A percentile compares a stretch with the other conserved stretches of the same genome.
These are phyloP conservation scores for Saposhnikovia divaricata DNA, from an alignment of 129 eudicot genomes.

Conservation along the genomic window DNA sequence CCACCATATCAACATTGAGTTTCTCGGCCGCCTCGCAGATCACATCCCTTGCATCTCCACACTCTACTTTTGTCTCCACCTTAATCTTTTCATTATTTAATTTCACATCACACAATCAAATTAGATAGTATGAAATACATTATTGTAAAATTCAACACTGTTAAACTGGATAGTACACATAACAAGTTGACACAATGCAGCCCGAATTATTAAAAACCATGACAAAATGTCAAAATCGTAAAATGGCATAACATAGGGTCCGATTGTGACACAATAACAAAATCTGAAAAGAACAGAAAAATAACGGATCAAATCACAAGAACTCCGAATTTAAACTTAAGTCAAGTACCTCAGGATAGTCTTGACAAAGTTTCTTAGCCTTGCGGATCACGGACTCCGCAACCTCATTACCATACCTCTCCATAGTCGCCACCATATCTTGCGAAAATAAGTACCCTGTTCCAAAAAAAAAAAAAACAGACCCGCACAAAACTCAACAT, in stretches of 20 bases:
- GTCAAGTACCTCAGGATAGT: background rate
- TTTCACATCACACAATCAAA: background rate
- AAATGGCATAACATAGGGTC: background rate
- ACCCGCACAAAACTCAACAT: background rate
- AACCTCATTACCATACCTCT: constrained; percentile 36
- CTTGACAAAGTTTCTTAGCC: constrained; percentile 42
- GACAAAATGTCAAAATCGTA: too few species aligned
- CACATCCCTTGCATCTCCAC: constrained; percentile 78
- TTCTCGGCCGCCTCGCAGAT: constrained; percentile 64
- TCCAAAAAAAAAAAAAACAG: background rate
- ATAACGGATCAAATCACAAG: background rate
- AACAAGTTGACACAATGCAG: too few species aligned
- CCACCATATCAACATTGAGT: constrained; percentile 62
- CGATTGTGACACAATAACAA: background rate
- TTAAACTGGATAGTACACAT: too few species aligned
- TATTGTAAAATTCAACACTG: background rate
- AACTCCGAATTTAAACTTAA: background rate
- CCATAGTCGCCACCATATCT: constrained; percentile 34
- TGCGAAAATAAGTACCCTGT: constrained; percentile 39
- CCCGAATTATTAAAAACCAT: too few species aligned
- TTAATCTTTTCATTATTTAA: constrained; percentile 36
- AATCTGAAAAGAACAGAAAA: background rate
- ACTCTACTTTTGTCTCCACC: constrained; percentile 56
- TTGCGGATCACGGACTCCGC: constrained; percentile 33
- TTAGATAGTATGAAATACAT: background rate